These are phyloP conservation scores for Chondrus crispus DNA, from an alignment of 23 red algal genomes.

Conservation along the genomic window DNA sequence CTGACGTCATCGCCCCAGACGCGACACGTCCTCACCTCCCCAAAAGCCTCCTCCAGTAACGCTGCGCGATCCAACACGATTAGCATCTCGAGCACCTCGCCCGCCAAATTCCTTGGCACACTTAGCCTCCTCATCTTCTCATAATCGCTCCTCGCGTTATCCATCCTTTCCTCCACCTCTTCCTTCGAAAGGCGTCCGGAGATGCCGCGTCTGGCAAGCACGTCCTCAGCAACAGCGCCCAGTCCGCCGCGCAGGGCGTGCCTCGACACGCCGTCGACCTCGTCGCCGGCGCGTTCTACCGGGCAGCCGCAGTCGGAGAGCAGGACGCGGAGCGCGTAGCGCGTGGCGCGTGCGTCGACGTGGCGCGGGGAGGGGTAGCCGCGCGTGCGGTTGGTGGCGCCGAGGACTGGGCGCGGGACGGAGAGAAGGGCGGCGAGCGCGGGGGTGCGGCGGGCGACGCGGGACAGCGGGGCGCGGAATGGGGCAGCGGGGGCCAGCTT, in stretches of 20 bases:
- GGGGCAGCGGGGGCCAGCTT: neutral
- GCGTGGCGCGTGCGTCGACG: constrained; percentile 1
- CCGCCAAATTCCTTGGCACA: constrained; percentile 27
- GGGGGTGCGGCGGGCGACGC: neutral
- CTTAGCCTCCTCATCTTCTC: constrained; percentile 12
- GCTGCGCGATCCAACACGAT: constrained; percentile 47
- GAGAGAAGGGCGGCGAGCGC: neutral
- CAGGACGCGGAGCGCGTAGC: constrained; percentile 8
- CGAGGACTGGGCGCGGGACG: neutral
- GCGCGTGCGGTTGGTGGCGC: constrained; percentile 22
- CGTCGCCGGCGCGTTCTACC: neutral
- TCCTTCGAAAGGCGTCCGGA: neutral
- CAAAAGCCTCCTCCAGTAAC: constrained; percentile 15
- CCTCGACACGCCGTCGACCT: constrained; percentile 6
- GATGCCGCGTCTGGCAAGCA: neutral
- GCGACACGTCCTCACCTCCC: constrained; percentile 8
- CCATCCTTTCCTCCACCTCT: neutral
- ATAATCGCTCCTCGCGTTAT: constrained; percentile 5
- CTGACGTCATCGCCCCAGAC: neutral
- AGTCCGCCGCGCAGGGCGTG: constrained; percentile 36
- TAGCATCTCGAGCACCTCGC: constrained; percentile 35
- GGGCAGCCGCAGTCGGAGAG: neutral
- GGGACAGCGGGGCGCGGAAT: constrained; percentile 32
- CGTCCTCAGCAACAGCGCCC: constrained; percentile 1
- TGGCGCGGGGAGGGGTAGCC: neutral